Base-by-base conservation (phyloP, 2,329 filamentous ascomycete genomes). In the Amauroascus niger region DNA sequence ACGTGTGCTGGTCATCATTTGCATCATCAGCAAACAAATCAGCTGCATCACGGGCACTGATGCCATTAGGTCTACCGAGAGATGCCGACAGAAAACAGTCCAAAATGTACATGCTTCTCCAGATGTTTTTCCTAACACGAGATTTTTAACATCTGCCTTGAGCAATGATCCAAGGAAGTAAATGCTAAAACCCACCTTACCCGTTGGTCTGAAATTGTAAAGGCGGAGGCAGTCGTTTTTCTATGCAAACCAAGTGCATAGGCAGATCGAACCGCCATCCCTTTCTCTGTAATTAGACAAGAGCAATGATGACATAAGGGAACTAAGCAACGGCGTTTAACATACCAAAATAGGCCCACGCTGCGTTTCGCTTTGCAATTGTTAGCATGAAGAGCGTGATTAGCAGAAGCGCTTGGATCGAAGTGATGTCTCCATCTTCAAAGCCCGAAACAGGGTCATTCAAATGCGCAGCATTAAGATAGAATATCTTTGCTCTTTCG, bases 301-400 rank as follows among this genome's bases (percentile, higher is more conserved):
- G 18, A 20, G 11, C 14, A 13, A 28, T 8, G 7, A 28, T 13
- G 24, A 30, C 6, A 16, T n/a, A 2, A 16, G 16, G 18, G 20
- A 26, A 43, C 8, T 20, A 30, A 7, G 16, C 16, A 33, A 18
- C 6, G 14, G 3, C 6, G 14, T 43, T 9, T 18, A 43, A 54
- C 66, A 65, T 68, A 76, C 82, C 81, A 46, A 79, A 74, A 55
- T 83, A 80, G 14, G 76, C 74, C 66, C 82, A 83, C 0, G 83
- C 79, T 4, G 79, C 77, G 59, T 84, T 84, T 14, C 80, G 72
- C 64, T 79, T 82, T 0, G 80, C 81, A 13, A 80, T 74, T 1
- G 76, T 73, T 14, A 86, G 67, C 76, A 79, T 80, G 61, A 84
- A 86, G 1, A 84, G 65, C 0, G 81, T 75, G 77, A 85, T 84